Evolutionary conservation across 2,329 filamentous ascomycete genomes (phyloP).

Genomic region (Xylariaceae sp.): DNA sequence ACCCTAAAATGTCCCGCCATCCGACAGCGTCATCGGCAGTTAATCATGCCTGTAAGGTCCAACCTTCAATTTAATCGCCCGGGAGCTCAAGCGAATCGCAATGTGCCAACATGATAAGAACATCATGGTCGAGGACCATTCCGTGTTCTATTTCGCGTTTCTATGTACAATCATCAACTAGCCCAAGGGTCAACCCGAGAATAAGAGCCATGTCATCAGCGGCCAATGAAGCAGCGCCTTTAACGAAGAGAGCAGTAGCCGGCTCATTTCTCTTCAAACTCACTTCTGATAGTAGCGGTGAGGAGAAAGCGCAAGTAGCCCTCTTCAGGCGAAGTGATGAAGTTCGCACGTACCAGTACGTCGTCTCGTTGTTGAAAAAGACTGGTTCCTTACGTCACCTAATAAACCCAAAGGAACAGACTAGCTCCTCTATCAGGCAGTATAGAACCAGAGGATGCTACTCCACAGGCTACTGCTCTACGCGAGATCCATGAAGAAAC

Average conservation of each 20-base stretch:
- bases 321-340: constrained; percentile 59
- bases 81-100: too few species aligned
- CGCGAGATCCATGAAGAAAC: constrained; percentile 63
- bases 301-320: constrained; percentile 45
- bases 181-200: too few species aligned
- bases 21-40: too few species aligned
- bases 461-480: constrained; percentile 54
- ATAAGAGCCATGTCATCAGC: too few species aligned
- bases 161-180: too few species aligned
- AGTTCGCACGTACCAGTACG: constrained; percentile 58
- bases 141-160: too few species aligned
- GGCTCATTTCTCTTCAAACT: constrained; percentile 50
- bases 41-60: too few species aligned
- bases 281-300: constrained; percentile 28
- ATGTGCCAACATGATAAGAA: too few species aligned
- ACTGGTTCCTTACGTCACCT: neutral
- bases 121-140: too few species aligned
- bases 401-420: constrained; percentile 40
- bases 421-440: constrained; percentile 60
- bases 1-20: too few species aligned
- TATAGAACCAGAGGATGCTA: constrained; percentile 50
- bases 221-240: too few species aligned
- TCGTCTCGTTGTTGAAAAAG: neutral
- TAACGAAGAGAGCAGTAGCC: constrained; percentile 41
- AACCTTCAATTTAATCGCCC: too few species aligned